Percentiles rank a stretch among this genome's conserved stretches.
phyloP scores from a whole-genome alignment of 2,329 filamentous ascomycete genomes.

The Zymoseptoria brevis region DNA sequence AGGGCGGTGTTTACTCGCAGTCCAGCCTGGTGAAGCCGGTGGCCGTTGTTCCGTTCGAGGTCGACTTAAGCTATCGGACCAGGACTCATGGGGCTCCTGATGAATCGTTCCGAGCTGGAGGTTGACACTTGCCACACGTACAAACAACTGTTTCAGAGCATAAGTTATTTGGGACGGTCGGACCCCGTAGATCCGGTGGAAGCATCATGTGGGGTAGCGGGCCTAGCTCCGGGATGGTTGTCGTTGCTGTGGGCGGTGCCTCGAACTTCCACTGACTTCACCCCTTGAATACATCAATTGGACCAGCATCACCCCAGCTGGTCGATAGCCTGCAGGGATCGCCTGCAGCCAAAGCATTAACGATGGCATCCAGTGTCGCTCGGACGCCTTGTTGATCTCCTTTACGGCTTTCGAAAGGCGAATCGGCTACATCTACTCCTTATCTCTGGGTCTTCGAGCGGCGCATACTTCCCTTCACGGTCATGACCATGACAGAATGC shows the following conservation, averaged over 20 bases:
- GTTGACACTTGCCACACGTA: neutral
- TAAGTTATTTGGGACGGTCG: neutral
- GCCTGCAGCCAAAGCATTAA: neutral
- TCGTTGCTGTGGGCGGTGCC: neutral
- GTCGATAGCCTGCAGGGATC: neutral
- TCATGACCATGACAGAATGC: conserved; percentile 6
- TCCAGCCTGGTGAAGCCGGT: neutral
- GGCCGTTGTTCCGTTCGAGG: neutral
- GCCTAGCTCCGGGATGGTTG: neutral
- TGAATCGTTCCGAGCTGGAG: neutral
- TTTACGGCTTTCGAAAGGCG: neutral
- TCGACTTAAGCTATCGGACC: neutral
- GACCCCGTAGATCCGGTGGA: neutral
- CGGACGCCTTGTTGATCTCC: neutral
- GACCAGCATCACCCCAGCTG: neutral
- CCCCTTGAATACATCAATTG: neutral
- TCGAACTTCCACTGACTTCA: neutral
- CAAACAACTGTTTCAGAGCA: neutral
- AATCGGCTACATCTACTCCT: neutral
- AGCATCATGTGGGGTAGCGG: neutral
- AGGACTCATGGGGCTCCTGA: neutral
- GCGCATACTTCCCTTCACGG: neutral
- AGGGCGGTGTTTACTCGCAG: neutral
- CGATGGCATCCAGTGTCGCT: neutral
- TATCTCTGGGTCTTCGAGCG: neutral